Percentiles rank a stretch among this genome's conserved stretches.
Evolutionary conservation across 192 early-diverging fungal species (phyloP).

Genomic region (Neocallimastix lanati): DNA sequence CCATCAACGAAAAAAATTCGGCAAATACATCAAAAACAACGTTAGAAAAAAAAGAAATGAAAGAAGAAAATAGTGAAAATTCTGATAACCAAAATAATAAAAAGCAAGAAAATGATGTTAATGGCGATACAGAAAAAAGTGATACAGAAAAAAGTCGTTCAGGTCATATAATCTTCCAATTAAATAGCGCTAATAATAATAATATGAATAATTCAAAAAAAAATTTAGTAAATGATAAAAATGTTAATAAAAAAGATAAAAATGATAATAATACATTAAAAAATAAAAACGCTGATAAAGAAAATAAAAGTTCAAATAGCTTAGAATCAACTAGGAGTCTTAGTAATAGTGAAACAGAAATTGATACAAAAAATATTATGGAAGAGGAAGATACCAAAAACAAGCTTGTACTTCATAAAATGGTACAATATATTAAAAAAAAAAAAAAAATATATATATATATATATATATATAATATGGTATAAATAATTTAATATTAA

Average conservation of each 20-base stretch:
- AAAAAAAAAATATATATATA: not conserved
- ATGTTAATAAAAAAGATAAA: too few species aligned
- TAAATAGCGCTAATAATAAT: too few species aligned
- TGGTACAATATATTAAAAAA: not conserved
- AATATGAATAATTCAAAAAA: too few species aligned
- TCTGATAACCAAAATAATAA: too few species aligned
- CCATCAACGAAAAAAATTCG: not conserved
- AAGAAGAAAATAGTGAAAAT: not conserved
- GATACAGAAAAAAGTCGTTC: too few species aligned
- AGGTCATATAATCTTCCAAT: too few species aligned
- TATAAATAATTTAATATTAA: too few species aligned
- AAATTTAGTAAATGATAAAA: too few species aligned
- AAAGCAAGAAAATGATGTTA: too few species aligned
- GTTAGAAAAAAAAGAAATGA: not conserved
- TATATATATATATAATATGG: not conserved
- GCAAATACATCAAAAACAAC: not conserved
- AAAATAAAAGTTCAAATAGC: not conserved
- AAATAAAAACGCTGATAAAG: too few species aligned
- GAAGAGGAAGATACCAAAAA: not conserved
- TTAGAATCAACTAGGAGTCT: not conserved
- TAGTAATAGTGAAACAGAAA: not conserved
- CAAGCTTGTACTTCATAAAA: not conserved
- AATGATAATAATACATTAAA: too few species aligned
- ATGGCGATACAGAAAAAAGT: too few species aligned
- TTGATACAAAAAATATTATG: not conserved